A percentile compares a stretch with the other conserved stretches of the same genome.
Conservation (phyloP, 768 basidiomycete genomes). For the Tubosaeta sp. region DNA sequence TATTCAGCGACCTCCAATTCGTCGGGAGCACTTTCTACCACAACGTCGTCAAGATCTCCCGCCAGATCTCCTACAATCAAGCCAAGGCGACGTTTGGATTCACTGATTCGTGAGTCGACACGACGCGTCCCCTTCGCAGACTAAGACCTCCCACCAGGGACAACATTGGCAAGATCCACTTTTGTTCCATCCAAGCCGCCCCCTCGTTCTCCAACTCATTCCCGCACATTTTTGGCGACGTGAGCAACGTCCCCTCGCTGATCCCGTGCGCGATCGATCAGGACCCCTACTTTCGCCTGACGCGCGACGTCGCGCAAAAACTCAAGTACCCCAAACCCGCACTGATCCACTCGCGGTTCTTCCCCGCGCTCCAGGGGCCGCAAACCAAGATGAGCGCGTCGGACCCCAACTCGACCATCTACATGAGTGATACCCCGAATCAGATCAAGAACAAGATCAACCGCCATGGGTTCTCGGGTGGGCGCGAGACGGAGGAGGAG, state of each 20-base stretch:
- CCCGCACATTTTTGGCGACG: slow-evolving; percentile 91
- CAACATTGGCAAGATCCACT: slow-evolving; percentile 97
- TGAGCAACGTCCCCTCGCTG: slow-evolving; percentile 80
- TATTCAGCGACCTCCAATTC: slow-evolving; percentile 89
- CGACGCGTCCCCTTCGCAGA: neutral
- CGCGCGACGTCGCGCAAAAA: slow-evolving; percentile 90
- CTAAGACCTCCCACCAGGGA: slow-evolving; percentile 51
- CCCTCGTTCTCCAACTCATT: slow-evolving; percentile 98
- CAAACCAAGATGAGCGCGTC: slow-evolving; percentile 99
- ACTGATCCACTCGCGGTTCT: slow-evolving; percentile 93
- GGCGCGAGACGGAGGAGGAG: slow-evolving; percentile 93
- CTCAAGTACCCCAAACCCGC: slow-evolving; percentile 95
- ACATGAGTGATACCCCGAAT: slow-evolving; percentile 87
- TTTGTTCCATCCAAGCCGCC: slow-evolving; percentile 91
- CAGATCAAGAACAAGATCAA: slow-evolving; percentile 99
- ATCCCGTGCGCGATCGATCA: slow-evolving; percentile 99
- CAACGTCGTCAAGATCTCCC: slow-evolving; percentile 89
- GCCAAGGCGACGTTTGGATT: slow-evolving; percentile 96
- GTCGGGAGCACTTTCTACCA: slow-evolving; percentile 92
- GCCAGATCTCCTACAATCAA: slow-evolving; percentile 90
- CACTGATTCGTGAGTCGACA: slow-evolving; percentile 80
- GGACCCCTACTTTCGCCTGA: slow-evolving; percentile 95
- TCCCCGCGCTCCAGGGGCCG: slow-evolving; percentile 95
- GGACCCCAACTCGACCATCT: slow-evolving; percentile 88
- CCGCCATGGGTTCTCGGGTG: slow-evolving; percentile 93